Base-by-base conservation (phyloP, 768 basidiomycete species). In the Mycena alexandri region DNA sequence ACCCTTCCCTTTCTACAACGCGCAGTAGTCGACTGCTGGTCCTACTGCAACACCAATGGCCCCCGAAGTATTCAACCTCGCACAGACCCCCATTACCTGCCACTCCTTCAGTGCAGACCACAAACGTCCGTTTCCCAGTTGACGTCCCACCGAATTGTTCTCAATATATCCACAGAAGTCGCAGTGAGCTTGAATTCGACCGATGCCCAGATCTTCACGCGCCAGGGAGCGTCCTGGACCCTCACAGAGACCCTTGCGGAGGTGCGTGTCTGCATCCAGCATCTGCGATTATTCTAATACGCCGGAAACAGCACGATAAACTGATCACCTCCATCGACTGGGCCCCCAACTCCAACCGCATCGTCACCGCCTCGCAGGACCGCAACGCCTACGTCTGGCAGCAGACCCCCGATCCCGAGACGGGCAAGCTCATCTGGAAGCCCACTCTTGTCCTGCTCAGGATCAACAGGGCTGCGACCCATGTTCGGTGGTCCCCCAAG, bases 371-470 rank as follows among this genome's bases (percentile, higher is more conserved):
- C 73, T 97, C 96, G n/a, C 97, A 99, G 78, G 98, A 99, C 77
- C 85, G 98, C 60, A 99, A 99, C 77, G 97, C 98, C 42, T 99
- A 99, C 75, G 98, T 99, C 36, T 99, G 98, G 98, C 91, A 94
- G 61, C 90, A 93, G 76, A 87, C 87, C 11, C 83, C 87, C 33
- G 93, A 96, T 72, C 84, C 90, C 1, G 82, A 85, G 64, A 92
- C 93, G 0, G 94, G 94, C 8, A 86, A 83, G 50, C 76, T 85
- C 57, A 75, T 87, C 61, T 99, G 98, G 98, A 96, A 96, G 80
- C 98, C 98, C 4, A 97, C 96, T 2, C 86, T 99, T n/a, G 98
- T 99, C 22, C 78, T 99, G 65, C 86, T 99, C 60, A 87, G 96
- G 63, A 92, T 99, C 84, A 99, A 98, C 79, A 85, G 98, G 47